phyloP scores from a whole-genome alignment of 2,329 filamentous ascomycete genomes.

The Fusarium tanahbumbuense region DNA sequence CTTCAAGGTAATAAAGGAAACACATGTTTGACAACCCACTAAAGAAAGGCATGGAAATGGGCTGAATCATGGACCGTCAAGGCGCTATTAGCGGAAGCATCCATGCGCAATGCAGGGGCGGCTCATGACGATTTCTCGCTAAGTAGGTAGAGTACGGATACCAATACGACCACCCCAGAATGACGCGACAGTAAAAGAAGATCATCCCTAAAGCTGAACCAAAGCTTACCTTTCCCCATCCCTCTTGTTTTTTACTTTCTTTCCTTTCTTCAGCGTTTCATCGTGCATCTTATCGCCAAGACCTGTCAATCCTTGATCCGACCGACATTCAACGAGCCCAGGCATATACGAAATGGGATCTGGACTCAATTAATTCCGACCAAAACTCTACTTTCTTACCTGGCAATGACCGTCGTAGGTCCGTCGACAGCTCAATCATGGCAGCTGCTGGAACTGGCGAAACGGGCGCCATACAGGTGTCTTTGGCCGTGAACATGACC shows the following conservation, averaged over 20 bases:
- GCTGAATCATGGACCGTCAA: slow-evolving; percentile 9
- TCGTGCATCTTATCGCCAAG: neutral
- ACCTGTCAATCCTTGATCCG: neutral
- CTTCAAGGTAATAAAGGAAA: neutral
- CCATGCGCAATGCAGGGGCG: slow-evolving; percentile 6
- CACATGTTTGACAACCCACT: neutral
- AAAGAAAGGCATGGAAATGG: neutral
- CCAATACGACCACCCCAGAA: neutral
- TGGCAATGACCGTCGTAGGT: slow-evolving; percentile 23
- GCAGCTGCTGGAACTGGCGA: slow-evolving; percentile 17
- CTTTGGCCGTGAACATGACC: slow-evolving; percentile 31
- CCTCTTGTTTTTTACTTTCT: neutral
- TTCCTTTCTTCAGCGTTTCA: neutral
- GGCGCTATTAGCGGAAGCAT: slow-evolving; percentile 7
- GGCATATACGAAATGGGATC: slow-evolving; percentile 1
- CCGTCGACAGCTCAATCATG: slow-evolving; percentile 26
- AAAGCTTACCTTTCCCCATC: neutral
- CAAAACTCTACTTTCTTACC: neutral
- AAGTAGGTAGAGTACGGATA: neutral
- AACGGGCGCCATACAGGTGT: slow-evolving; percentile 15
- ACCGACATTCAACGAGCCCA: too few relatives aligned
- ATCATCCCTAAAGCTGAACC: neutral
- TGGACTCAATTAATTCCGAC: neutral
- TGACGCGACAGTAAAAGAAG: slow-evolving; percentile 1
- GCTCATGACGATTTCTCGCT: slow-evolving; percentile 14